Evolutionary conservation across 768 basidiomycete genomes (phyloP).

Genomic region (Auriscalpium vulgare): DNA sequence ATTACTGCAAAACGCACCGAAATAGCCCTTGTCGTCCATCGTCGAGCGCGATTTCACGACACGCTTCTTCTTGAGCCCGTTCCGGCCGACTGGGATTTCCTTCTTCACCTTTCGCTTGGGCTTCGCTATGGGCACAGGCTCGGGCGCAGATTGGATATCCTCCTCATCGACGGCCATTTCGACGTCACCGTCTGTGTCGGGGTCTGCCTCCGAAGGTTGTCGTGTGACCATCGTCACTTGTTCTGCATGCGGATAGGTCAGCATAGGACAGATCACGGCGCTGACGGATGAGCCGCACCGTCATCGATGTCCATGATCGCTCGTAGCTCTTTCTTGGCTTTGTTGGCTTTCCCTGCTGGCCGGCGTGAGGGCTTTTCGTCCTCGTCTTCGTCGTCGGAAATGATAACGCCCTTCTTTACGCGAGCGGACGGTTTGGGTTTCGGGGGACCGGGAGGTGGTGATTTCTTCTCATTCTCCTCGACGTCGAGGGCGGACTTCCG

Average conservation of each 20-base stretch:
- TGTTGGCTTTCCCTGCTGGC: constrained; percentile 27
- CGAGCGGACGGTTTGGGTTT: constrained; percentile 19
- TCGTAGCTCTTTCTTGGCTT: constrained; percentile 34
- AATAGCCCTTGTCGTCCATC: constrained; percentile 64
- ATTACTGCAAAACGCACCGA: constrained; percentile 36
- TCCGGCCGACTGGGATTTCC: constrained; percentile 63
- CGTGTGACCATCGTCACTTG: constrained; percentile 12
- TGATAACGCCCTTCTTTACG: constrained; percentile 38
- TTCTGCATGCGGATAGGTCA: constrained; percentile 24
- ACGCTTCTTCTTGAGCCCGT: constrained; percentile 69
- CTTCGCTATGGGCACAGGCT: constrained; percentile 19
- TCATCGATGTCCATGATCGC: constrained; percentile 79
- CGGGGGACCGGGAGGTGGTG: not conserved
- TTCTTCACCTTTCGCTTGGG: constrained; percentile 42
- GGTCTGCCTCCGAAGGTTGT: constrained; percentile 10
- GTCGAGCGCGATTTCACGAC: constrained; percentile 49
- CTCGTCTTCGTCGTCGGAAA: constrained; percentile 60
- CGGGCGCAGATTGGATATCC: constrained; percentile 17
- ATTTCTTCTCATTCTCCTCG: constrained; percentile 19
- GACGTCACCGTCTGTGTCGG: constrained; percentile 19
- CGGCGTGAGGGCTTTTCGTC: constrained; percentile 27
- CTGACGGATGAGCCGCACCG: constrained; percentile 30
- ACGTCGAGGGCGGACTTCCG: constrained; percentile 21
- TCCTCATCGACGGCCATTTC: constrained; percentile 15
- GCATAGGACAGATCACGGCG: not conserved